Base-by-base conservation (phyloP, 352 stramenopile species). In the Lagenidium sp. region DNA sequence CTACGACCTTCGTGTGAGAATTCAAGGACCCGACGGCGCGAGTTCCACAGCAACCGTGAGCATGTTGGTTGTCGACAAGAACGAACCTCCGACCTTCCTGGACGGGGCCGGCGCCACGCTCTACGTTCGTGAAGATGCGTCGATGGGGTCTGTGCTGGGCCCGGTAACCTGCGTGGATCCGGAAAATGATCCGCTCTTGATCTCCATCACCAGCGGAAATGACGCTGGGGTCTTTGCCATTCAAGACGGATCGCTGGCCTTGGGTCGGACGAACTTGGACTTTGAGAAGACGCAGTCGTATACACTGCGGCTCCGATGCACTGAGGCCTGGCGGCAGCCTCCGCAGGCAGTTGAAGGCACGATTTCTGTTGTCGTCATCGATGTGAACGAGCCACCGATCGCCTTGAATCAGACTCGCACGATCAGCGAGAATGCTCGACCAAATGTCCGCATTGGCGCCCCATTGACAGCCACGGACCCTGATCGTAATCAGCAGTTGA, bases 341-440 rank as follows among this genome's bases (percentile, higher is more conserved):
- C 16, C 42, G 3, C 23, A 43, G 5, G 32, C 53, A n/a, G 25
- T 42, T 2, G 32, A 39, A 12, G 21, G 26, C 6, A 40, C 51
- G 11, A 22, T 63, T 18, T 28, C 25, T 29, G 34, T 67, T 13
- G 50, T 19, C 16, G 41, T 67, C 3, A 2, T 61, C 20, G 53
- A 67, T 25, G 53, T 67, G 0, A 67, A 67, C 30, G 53, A 67
- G 16, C n/a, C 44, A 15, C 57, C 57, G 2, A 16, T 50, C 3
- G 53, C 47, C 8, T 3, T 19, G 1, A 46, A 60, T 20, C 57
- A 67, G 21, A 37, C 23, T 29, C 41, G 52, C 18, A 11, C 4
- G 0, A 39, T 67, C 16, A 40, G 16, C 5, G 57, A 67, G 25
- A 67, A 67, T 22, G 26, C 40, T 43, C 48, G 47, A 18, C 35